Evolutionary conservation across 2,329 filamentous ascomycete genomes (phyloP).

Genomic region (Calycina herbarum): DNA sequence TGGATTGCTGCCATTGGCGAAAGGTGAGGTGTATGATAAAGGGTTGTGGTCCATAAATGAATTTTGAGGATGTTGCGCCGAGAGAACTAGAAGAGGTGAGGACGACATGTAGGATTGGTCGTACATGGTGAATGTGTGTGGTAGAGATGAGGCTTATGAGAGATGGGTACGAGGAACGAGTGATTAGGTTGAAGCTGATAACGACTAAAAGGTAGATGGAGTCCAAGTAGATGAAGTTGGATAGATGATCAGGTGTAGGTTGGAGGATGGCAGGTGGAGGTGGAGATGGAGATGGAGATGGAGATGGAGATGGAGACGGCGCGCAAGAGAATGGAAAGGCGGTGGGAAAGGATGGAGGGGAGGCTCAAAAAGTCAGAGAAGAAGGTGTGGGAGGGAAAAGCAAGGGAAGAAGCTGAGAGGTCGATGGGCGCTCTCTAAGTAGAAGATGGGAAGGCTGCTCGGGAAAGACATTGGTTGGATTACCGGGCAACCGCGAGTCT

Average conservation of each 20-base stretch:
- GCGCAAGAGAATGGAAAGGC: not conserved
- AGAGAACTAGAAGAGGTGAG: constrained; percentile 33
- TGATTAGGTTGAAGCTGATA: constrained; percentile 1
- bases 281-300: not conserved
- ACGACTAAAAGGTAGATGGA: not conserved
- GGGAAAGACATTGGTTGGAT: constrained; percentile 10
- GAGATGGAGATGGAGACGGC: not conserved
- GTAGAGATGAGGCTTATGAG: constrained; percentile 14
- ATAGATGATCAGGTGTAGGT: not conserved
- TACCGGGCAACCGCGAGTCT: constrained; percentile 4
- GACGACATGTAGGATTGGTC: constrained; percentile 30
- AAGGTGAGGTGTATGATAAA: constrained; percentile 31
- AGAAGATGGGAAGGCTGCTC: constrained; percentile 10
- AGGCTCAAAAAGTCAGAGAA: constrained; percentile 4
- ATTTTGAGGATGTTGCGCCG: constrained; percentile 32
- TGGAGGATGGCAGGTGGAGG: not conserved
- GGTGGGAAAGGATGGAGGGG: not conserved
- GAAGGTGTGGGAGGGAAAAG: constrained; percentile 9
- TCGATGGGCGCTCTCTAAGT: constrained; percentile 12
- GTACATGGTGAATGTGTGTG: constrained; percentile 20
- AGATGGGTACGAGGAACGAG: constrained; percentile 3
- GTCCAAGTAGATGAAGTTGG: not conserved
- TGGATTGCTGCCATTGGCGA: constrained; percentile 25
- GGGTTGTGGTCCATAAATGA: constrained; percentile 29
- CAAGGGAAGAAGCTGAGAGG: constrained; percentile 18